These are phyloP conservation scores for Zasmidium citrigriseum DNA, from an alignment of 2,329 filamentous ascomycete genomes.

Conservation along the genomic window DNA sequence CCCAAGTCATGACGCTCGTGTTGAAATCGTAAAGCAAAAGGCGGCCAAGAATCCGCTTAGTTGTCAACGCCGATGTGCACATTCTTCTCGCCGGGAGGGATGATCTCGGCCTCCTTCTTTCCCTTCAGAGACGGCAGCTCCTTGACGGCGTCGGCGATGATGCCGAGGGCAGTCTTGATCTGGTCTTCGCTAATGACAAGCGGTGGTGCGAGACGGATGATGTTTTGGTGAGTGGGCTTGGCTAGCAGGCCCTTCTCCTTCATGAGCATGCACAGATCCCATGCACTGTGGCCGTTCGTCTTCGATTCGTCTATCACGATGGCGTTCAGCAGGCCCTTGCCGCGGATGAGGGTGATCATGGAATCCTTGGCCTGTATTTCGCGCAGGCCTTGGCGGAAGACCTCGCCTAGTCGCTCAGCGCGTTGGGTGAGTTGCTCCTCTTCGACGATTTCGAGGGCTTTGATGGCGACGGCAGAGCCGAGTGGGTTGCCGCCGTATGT, in stretches of 20 bases:
- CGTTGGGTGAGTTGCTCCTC: constrained; percentile 86
- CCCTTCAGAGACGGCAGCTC: constrained; percentile 74
- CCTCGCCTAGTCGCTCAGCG: constrained; percentile 75
- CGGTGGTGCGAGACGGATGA: constrained; percentile 95
- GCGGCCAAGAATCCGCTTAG: constrained; percentile 33
- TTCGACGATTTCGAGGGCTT: constrained; percentile 88
- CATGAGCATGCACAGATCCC: constrained; percentile 94
- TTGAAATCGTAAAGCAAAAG: no score
- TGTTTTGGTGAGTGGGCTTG: constrained; percentile 97
- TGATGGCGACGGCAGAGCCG: constrained; percentile 92
- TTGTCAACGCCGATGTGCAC: constrained; percentile 62
- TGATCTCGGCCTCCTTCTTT: constrained; percentile 55
- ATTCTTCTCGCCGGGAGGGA: constrained; percentile 62
- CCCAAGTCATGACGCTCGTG: no score
- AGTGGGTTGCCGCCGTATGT: constrained; percentile 98
- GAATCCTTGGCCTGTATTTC: constrained; percentile 68
- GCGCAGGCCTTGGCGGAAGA: constrained; percentile 78
- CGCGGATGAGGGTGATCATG: constrained; percentile 79
- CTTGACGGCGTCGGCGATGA: constrained; percentile 78
- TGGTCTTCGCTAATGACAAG: constrained; percentile 90
- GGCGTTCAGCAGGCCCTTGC: constrained; percentile 92
- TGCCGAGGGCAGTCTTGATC: constrained; percentile 72
- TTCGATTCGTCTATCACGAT: constrained; percentile 92
- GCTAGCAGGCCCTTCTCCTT: constrained; percentile 95
- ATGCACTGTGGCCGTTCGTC: constrained; percentile 82